Percentiles rank a stretch among this genome's conserved stretches.
phyloP scores from a whole-genome alignment of 306 rosid species.

The Pterocarpus santalinus region DNA sequence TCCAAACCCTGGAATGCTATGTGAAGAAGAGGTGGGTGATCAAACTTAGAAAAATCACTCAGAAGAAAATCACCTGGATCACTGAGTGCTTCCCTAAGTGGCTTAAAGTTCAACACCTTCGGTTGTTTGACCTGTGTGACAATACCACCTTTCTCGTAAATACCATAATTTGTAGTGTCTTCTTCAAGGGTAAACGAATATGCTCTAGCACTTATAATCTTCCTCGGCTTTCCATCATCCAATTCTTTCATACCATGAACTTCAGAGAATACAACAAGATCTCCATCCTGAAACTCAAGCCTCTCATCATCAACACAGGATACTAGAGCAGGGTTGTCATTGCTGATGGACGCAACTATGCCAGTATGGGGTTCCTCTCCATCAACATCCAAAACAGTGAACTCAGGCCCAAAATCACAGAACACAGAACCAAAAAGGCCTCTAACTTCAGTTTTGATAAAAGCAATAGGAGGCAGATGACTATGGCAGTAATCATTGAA shows the following conservation, averaged over 20 bases:
- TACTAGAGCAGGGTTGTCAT: constrained; percentile 79
- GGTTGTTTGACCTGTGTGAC: constrained; percentile 89
- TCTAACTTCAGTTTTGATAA: constrained; percentile 91
- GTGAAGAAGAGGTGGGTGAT: constrained; percentile 80
- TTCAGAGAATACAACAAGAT: constrained; percentile 90
- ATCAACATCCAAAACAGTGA: constrained; percentile 88
- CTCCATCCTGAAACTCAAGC: constrained; percentile 95
- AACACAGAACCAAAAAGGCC: constrained; percentile 95
- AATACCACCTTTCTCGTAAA: constrained; percentile 83
- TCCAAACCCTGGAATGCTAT: constrained; percentile 85
- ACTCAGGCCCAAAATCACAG: constrained; percentile 95
- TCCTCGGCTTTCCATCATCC: constrained; percentile 89
- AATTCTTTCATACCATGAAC: constrained; percentile 89
- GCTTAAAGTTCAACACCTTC: constrained; percentile 78
- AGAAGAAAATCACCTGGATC: constrained; percentile 90
- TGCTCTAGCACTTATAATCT: constrained; percentile 74
- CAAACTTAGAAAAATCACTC: constrained; percentile 91
- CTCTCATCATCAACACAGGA: constrained; percentile 92
- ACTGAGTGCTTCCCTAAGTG: constrained; percentile 69
- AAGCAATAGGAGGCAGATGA: constrained; percentile 90
- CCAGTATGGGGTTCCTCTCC: constrained; percentile 93
- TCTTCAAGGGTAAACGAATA: constrained; percentile 85
- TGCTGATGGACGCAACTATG: constrained; percentile 85
- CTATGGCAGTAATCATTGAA: constrained; percentile 82
- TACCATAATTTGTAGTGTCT: constrained; percentile 78